Evolutionary conservation across 176 grass and related monocot genomes (phyloP), one percentile per base, ranked within the genome.

Genomic region (Tillandsia leiboldiana): DNA sequence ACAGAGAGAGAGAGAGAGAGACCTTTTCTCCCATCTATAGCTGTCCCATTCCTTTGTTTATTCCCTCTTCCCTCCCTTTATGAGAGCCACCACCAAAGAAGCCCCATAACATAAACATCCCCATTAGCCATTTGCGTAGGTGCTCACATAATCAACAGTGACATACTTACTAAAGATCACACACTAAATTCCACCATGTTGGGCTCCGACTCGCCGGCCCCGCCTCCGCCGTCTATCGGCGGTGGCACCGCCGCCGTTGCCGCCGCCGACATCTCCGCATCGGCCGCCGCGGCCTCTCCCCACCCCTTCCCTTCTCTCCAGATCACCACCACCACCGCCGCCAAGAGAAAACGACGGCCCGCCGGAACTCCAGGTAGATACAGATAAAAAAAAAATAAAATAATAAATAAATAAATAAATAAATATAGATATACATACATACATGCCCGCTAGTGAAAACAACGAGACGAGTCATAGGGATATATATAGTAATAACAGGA

Each of bases 301-400:
- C 83, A 83, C 27, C 75, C 56, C 12, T 88, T 88, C 77, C 72
- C 57, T 68, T 76, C 83, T 5, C 42, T 79, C 58, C 71, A 85
- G 64, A 83, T 85, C 66, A 63, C 74, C 66, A 86, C 80, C 73
- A 9, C 70, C 49, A 48, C 69, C 53, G 49, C 56, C 10, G 24
- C 59, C 8, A 96, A 96, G 81, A 96, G 73, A 67, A 91, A 89
- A 79, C 75, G 92, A 56, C 75, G 92, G 26, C 92, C 92, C 2
- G 92, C 92, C 13, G 92, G 92, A 14, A 96, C 88, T 64, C 92
- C 92, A 51, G 92, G 92, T 91, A 80, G 69, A 69, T 9, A 61
- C 63, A 26, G 2, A 12, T 15, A 65, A 24, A 24, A 24, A 24
- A 24, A 1, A 1, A 24, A 20, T 20, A 20, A 20, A 20, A 0